phyloP scores from a whole-genome alignment of 768 basidiomycete genomes.

The Dentipellis sp. region DNA sequence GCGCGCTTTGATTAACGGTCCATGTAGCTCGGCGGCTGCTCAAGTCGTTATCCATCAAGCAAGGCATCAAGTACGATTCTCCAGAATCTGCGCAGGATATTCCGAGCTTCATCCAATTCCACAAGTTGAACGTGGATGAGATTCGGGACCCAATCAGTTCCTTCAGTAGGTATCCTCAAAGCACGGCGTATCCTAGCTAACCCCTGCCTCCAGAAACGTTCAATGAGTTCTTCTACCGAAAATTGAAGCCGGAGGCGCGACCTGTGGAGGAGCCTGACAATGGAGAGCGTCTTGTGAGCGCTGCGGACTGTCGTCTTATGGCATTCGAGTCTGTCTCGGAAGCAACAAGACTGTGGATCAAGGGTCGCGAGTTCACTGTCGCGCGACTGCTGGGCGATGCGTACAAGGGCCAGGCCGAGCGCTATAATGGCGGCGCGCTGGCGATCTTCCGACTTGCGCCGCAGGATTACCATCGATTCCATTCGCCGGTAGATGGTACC shows the following conservation, averaged over 20 bases:
- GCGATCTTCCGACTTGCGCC: constrained; percentile 90
- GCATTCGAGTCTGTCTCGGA: constrained; percentile 79
- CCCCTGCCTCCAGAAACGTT: constrained; percentile 56
- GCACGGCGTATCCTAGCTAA: neutral
- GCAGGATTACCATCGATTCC: constrained; percentile 95
- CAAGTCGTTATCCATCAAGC: constrained; percentile 86
- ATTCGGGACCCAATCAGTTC: constrained; percentile 74
- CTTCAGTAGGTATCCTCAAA: constrained; percentile 49
- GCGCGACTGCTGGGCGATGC: constrained; percentile 68
- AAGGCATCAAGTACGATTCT: constrained; percentile 87
- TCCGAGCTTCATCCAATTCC: constrained; percentile 81
- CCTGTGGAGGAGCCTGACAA: constrained; percentile 67
- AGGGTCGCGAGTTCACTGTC: constrained; percentile 89
- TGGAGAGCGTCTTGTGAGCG: constrained; percentile 70
- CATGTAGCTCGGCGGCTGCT: constrained; percentile 67
- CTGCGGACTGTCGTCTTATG: constrained; percentile 97
- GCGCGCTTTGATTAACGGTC: neutral
- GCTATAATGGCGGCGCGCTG: constrained; percentile 73
- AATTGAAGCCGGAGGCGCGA: constrained; percentile 77
- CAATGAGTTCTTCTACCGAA: constrained; percentile 84
- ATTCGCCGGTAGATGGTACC: constrained; percentile 75
- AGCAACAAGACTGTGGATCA: constrained; percentile 92
- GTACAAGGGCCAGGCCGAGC: constrained; percentile 60
- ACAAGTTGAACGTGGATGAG: constrained; percentile 75
- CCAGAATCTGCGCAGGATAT: constrained; percentile 83